phyloP scores from a whole-genome alignment of 2,329 filamentous ascomycete species.

The Cladorrhinum sp. region DNA sequence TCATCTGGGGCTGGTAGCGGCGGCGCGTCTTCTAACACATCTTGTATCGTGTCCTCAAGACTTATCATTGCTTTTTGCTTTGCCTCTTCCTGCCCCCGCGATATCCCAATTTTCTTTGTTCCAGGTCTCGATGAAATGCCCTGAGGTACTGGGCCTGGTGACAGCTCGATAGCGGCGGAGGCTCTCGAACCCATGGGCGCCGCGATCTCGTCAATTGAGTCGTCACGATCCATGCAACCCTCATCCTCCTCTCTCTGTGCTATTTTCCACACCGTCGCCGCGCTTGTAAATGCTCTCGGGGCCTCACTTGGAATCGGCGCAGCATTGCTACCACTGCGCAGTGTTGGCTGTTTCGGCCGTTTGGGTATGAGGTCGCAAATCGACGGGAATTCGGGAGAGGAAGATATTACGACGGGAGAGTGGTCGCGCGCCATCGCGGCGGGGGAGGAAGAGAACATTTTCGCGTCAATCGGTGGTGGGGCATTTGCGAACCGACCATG shows the following conservation, averaged over 20 bases:
- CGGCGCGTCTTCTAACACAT: background rate
- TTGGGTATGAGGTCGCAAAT: conserved; percentile 47
- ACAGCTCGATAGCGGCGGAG: background rate
- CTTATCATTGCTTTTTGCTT: background rate
- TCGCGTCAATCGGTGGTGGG: conserved; percentile 20
- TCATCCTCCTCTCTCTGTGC: conserved; percentile 27
- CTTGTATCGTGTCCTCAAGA: background rate
- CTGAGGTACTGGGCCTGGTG: background rate
- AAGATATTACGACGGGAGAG: conserved; percentile 39
- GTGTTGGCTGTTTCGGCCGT: conserved; percentile 31
- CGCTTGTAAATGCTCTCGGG: conserved; percentile 40
- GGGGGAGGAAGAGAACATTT: conserved; percentile 31
- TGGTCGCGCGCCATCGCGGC: conserved; percentile 23
- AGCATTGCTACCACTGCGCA: conserved; percentile 38
- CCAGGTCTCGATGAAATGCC: background rate
- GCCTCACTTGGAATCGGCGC: conserved; percentile 38
- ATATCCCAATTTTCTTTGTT: background rate
- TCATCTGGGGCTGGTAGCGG: background rate
- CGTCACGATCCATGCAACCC: conserved; percentile 5
- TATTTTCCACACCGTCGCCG: conserved; percentile 37
- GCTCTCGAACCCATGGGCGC: background rate
- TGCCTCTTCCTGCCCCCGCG: background rate
- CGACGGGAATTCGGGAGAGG: conserved; percentile 55
- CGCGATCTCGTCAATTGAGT: background rate
- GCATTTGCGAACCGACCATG: conserved; percentile 34